phyloP scores from a whole-genome alignment of 2,329 filamentous ascomycete genomes.

The Fusarium nygamai region DNA sequence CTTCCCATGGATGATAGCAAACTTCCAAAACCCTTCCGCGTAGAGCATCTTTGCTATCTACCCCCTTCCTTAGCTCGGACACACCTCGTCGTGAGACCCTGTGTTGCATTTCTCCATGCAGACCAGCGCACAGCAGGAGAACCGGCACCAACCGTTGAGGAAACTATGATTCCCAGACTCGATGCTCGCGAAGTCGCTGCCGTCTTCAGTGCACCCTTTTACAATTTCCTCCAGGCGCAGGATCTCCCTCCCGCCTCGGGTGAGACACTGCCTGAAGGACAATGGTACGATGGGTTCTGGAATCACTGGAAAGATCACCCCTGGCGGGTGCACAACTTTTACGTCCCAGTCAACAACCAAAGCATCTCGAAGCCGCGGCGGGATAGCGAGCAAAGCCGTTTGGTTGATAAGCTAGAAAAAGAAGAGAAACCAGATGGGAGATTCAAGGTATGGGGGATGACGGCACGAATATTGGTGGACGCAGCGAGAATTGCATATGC shows the following conservation, averaged over 20 bases:
- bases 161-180: constrained; percentile 79
- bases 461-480: constrained; percentile 88
- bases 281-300: constrained; percentile 91
- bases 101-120: constrained; percentile 80
- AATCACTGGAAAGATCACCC: constrained; percentile 77
- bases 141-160: constrained; percentile 64
- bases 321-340: constrained; percentile 94
- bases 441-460: constrained; percentile 96
- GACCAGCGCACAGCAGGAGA: constrained; percentile 54
- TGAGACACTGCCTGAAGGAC: constrained; percentile 58
- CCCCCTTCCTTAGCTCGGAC: constrained; percentile 80
- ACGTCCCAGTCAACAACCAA: constrained; percentile 81
- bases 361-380: constrained; percentile 69
- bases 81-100: constrained; percentile 78
- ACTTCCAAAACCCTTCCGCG: constrained; percentile 79
- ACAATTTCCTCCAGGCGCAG: constrained; percentile 75
- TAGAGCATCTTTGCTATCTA: constrained; percentile 88
- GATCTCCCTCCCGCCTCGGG: constrained; percentile 62
- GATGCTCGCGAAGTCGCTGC: constrained; percentile 93
- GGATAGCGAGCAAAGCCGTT: constrained; percentile 54
- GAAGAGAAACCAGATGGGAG: constrained; percentile 60
- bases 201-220: constrained; percentile 90
- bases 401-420: constrained; percentile 57
- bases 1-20: constrained; percentile 76
- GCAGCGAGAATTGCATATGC: constrained; percentile 85